Percentiles rank a stretch among this genome's conserved stretches.
Evolutionary conservation across 257 asterid genomes (phyloP).

Genomic region (Solanum ossicruentum): DNA sequence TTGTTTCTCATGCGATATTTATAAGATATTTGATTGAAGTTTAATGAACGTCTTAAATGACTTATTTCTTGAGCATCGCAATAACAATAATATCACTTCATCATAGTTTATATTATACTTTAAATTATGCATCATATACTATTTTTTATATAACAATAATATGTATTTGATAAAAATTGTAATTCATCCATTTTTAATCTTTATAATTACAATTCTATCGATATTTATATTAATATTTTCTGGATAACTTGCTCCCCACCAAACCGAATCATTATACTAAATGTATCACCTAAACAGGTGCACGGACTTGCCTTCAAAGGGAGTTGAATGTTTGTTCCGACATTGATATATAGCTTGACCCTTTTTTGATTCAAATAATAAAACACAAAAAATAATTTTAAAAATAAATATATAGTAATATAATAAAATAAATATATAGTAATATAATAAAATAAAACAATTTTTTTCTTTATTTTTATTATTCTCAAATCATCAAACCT

Average conservation of each 20-base stretch:
- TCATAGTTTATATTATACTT: too few species aligned
- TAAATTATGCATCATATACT: too few species aligned
- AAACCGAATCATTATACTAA: background rate
- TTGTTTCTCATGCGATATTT: too few species aligned
- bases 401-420: background rate
- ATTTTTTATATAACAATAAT: too few species aligned
- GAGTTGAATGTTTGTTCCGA: background rate
- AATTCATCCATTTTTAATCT: too few species aligned
- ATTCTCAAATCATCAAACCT: background rate
- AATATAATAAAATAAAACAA: too few species aligned
- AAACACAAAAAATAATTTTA: background rate
- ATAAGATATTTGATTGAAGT: too few species aligned
- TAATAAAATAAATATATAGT: background rate
- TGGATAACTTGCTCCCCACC: background rate
- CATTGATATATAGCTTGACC: background rate
- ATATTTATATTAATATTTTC: background rate
- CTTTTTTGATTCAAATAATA: background rate
- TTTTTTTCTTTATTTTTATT: background rate
- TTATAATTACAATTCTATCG: too few species aligned
- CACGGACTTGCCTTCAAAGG: background rate
- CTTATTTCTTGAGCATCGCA: too few species aligned
- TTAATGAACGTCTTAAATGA: too few species aligned
- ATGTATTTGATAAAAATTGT: too few species aligned
- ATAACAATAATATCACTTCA: too few species aligned
- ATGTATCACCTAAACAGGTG: background rate